A percentile compares a stretch with the other conserved stretches of the same genome.
These are phyloP conservation scores for Erythrobasidium yunnanense DNA, from an alignment of 768 basidiomycete genomes.

Conservation along the genomic window DNA sequence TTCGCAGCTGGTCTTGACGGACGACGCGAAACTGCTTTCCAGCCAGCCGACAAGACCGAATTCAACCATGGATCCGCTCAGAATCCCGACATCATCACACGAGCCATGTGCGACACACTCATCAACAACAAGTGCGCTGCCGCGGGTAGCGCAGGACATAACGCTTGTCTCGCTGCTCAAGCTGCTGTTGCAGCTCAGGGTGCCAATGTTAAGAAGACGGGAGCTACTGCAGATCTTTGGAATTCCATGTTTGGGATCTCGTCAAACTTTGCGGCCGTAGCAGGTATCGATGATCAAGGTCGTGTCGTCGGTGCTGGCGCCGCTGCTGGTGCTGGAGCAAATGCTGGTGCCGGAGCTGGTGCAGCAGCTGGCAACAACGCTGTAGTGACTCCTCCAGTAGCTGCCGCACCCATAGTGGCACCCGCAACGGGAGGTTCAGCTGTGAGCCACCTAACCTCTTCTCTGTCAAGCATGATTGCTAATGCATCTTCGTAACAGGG, in stretches of 20 bases:
- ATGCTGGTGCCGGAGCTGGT: too few species aligned
- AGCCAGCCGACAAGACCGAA: conserved; percentile 48
- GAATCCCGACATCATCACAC: conserved; percentile 40
- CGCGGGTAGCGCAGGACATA: not conserved
- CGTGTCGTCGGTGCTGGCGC: not conserved
- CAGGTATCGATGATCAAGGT: not conserved
- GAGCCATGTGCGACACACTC: not conserved
- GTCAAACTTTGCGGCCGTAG: not conserved
- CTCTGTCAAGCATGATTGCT: not conserved
- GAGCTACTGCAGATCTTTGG: conserved; percentile 55
- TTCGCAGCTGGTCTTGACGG: conserved; percentile 52
- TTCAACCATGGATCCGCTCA: conserved; percentile 55
- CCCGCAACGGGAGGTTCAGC: too few species aligned
- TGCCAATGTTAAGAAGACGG: conserved; percentile 32
- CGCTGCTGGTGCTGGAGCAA: too few species aligned
- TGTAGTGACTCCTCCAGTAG: not conserved
- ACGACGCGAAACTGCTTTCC: conserved; percentile 51
- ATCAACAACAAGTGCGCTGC: not conserved
- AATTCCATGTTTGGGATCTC: conserved; percentile 45
- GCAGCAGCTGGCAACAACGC: not conserved
- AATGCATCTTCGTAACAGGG: not conserved
- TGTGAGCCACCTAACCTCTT: too few species aligned
- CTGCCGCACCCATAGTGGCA: too few species aligned
- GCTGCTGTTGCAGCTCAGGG: conserved; percentile 19
- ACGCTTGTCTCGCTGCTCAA: not conserved